phyloP scores from a whole-genome alignment of 2,329 filamentous ascomycete species.

The Alternaria infectoria region DNA sequence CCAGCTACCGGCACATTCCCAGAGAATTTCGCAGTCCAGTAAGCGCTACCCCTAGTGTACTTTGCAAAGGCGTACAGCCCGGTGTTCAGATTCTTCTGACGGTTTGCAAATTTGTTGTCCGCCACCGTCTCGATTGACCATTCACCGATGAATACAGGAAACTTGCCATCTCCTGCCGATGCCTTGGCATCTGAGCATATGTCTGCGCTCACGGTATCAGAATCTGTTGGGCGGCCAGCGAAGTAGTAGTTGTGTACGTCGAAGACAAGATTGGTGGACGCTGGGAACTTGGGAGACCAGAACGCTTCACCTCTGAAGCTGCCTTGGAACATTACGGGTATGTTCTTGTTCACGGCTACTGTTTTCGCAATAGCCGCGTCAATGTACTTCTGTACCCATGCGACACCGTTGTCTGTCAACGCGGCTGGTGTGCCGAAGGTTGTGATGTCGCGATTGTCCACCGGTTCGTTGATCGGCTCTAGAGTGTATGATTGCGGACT shows the following conservation, averaged over 20 bases:
- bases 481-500: constrained; percentile 42
- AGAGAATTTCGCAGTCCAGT: not conserved
- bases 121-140: not conserved
- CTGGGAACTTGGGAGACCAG: constrained; percentile 20
- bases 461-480: constrained; percentile 48
- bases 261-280: constrained; percentile 27
- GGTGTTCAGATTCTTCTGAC: not conserved
- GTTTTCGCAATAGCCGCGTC: constrained; percentile 19
- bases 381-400: constrained; percentile 45
- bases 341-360: constrained; percentile 19
- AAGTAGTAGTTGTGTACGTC: constrained; percentile 37
- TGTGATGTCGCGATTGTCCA: constrained; percentile 39
- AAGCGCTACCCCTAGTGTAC: not conserved
- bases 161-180: not conserved
- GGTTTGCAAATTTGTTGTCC: not conserved
- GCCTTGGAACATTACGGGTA: constrained; percentile 26
- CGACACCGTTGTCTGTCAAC: constrained; percentile 35
- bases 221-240: constrained; percentile 18
- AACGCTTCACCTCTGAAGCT: constrained; percentile 24
- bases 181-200: not conserved
- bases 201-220: constrained; percentile 9
- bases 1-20: not conserved
- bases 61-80: not conserved
- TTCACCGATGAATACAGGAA: not conserved
- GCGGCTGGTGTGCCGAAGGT: constrained; percentile 42